Evolutionary conservation across 495 filamentous ascomycete species (phyloP).

Genomic region (Evernia prunastri): DNA sequence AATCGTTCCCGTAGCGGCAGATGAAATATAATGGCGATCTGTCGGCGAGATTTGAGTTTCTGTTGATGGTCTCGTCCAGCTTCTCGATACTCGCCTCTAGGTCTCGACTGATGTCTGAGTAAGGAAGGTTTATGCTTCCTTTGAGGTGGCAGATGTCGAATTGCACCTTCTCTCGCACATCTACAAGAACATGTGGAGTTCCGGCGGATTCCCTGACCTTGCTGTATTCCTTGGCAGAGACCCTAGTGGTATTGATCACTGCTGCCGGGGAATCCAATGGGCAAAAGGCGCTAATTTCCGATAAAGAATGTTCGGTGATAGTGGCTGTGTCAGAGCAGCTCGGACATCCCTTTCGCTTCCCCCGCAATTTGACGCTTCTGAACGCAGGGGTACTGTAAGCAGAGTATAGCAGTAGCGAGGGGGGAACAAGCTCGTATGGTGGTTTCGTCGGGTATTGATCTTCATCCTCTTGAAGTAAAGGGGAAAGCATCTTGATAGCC

Average conservation of each 20-base stretch:
- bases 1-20: constrained; percentile 85
- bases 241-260: constrained; percentile 49
- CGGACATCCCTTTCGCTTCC: constrained; percentile 59
- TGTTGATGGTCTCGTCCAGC: background rate
- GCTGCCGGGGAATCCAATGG: constrained; percentile 40
- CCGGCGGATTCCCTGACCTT: constrained; percentile 22
- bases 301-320: constrained; percentile 56
- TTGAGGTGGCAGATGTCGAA: constrained; percentile 72
- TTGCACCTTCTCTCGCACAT: constrained; percentile 77
- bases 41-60: background rate
- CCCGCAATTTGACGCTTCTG: constrained; percentile 63
- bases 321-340: constrained; percentile 60
- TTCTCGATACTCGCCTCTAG: background rate
- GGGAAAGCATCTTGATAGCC: constrained; percentile 71
- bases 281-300: constrained; percentile 79
- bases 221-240: constrained; percentile 52
- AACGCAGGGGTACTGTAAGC: constrained; percentile 62
- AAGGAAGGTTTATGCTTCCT: constrained; percentile 73
- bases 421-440: constrained; percentile 40
- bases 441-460: background rate
- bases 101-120: constrained; percentile 47
- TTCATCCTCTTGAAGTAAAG: constrained; percentile 1
- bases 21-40: constrained; percentile 60
- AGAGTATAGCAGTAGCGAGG: constrained; percentile 57
- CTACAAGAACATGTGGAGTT: constrained; percentile 54